phyloP scores from a whole-genome alignment of 2,329 filamentous ascomycete species.

The Fusarium nematophilum region DNA sequence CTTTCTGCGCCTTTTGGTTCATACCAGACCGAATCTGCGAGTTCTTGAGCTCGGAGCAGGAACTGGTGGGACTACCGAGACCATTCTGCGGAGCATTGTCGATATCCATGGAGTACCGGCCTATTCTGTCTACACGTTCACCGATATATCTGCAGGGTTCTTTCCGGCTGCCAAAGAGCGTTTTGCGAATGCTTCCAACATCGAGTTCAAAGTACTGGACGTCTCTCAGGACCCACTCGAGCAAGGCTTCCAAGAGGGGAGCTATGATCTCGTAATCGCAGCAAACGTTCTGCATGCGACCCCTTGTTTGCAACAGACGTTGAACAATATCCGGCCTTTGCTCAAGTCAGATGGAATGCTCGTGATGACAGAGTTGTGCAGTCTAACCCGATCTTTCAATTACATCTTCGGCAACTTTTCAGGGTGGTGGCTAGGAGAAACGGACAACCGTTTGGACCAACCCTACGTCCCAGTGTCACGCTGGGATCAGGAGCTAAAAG shows the following conservation, averaged over 20 bases:
- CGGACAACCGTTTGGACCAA: slow-evolving; percentile 7
- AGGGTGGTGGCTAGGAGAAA: slow-evolving; percentile 46
- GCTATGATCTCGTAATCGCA: slow-evolving; percentile 44
- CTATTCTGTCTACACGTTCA: slow-evolving; percentile 51
- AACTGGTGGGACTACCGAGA: slow-evolving; percentile 44
- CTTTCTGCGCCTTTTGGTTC: slow-evolving; percentile 19
- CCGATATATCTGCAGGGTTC: slow-evolving; percentile 52
- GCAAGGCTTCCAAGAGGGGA: slow-evolving; percentile 32
- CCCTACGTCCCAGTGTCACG: slow-evolving; percentile 15
- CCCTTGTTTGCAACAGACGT: slow-evolving; percentile 35
- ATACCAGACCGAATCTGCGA: slow-evolving; percentile 49
- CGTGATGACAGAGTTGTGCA: slow-evolving; percentile 41
- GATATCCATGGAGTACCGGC: not conserved
- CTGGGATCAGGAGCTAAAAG: slow-evolving; percentile 14
- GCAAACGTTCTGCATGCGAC: slow-evolving; percentile 47
- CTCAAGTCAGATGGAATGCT: slow-evolving; percentile 46
- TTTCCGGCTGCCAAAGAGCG: slow-evolving; percentile 42
- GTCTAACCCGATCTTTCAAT: slow-evolving; percentile 4
- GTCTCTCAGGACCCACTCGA: slow-evolving; percentile 11
- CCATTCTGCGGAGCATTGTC: slow-evolving; percentile 2
- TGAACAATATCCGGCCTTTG: slow-evolving; percentile 27
- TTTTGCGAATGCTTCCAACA: slow-evolving; percentile 5
- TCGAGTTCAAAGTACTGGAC: slow-evolving; percentile 44
- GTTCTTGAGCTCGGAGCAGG: slow-evolving; percentile 55
- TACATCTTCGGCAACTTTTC: slow-evolving; percentile 46